Base-by-base conservation (phyloP, 768 basidiomycete species). In the Leccinum longicurvipes region DNA sequence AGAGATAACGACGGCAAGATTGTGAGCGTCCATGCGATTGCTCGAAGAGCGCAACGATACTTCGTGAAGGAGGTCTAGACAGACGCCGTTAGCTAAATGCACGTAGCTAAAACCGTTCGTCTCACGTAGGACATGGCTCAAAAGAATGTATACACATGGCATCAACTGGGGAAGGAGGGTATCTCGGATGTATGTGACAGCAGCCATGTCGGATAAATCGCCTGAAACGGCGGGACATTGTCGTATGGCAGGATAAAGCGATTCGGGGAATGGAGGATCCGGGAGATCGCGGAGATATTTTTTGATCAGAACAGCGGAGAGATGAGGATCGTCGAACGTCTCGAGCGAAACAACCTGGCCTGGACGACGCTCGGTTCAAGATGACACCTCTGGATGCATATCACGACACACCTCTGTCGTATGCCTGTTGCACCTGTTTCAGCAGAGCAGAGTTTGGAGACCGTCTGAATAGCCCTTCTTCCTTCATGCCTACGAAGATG, bases 281-380 rank as follows among this genome's bases (percentile, higher is more conserved):
- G 90, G 89, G 2, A 94, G 75, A 68, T 92, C 89, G 34, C 89
- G 82, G 24, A 94, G 72, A 66, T 88, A 93, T 67, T 91, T 92
- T 75, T 94, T 93, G 53, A 94, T 73, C 32, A 94, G 76, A 1
- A 93, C 92, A 9, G 92, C 90, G 3, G 90, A 89, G 1, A 94
- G 78, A 69, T 90, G 80, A 6, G 89, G 86, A 62, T 93, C 91
- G 0, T 77, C 79, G 63, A 89, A 93, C 2, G 78, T 85, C n/a
- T 82, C 74, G 42, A 94, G 72, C 1, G 88, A 89, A 10, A 94
- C 86, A 1, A 92, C 84, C 58, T 91, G 82, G 12, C 89, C 88
- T 89, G 53, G 5, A 49, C 34, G 6, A 49, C 58, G 50, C 21
- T 62, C 28, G 32, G 24, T 27, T 53, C 41, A 53, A 53, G 41